Percentiles rank a stretch among this genome's conserved stretches.
phyloP scores from a whole-genome alignment of 495 filamentous ascomycete genomes.

The Ascodesmis nigricans region DNA sequence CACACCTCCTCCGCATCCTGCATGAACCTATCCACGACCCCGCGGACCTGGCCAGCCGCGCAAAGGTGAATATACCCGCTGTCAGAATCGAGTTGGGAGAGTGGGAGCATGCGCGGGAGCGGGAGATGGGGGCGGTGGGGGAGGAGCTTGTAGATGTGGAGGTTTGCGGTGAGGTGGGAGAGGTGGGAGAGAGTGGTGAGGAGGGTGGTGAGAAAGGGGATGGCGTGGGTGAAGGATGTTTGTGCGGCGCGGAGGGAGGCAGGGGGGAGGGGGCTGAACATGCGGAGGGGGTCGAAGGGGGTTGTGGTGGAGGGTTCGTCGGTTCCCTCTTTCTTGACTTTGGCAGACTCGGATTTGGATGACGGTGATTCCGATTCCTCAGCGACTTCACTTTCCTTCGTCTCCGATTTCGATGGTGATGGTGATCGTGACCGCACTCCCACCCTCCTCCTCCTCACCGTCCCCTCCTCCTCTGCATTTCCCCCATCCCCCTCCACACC shows the following conservation, averaged over 20 bases:
- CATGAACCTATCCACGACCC: conserved; percentile 1
- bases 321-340: background rate
- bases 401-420: background rate
- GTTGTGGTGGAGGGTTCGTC: background rate
- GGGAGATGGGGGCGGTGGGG: background rate
- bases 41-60: background rate
- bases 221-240: background rate
- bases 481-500: background rate
- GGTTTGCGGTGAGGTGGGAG: background rate
- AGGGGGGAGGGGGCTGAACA: background rate
- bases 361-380: too few species aligned
- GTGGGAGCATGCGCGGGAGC: background rate
- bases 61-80: conserved; percentile 2
- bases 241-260: background rate
- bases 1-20: background rate
- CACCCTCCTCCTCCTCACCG: background rate
- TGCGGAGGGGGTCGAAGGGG: background rate
- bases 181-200: background rate
- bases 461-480: background rate
- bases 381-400: too few species aligned
- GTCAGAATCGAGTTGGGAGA: background rate
- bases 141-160: background rate
- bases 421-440: background rate
- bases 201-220: background rate
- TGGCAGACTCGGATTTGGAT: background rate